Evolutionary conservation across 352 stramenopile species (phyloP), one percentile per base, ranked within the genome.

Genomic region (Salisapilia sapeloensis): DNA sequence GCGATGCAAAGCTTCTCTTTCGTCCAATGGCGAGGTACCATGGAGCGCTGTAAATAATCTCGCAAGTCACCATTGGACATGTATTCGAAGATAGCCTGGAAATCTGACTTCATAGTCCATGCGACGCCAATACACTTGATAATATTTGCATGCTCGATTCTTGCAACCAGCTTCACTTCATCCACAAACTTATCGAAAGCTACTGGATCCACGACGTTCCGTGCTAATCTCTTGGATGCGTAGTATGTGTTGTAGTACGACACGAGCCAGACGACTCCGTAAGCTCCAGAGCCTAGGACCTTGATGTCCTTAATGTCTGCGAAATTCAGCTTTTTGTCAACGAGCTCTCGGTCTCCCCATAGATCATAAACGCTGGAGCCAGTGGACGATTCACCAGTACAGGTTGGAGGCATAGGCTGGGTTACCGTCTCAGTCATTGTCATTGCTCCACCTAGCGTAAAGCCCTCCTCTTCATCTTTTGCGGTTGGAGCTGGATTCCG

Each of bases 261-360:
- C 5, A 33, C 53, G 10, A 59, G 41, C 53, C 48, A 59, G 14
- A 63, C 48, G 30, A 56, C 48, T 9, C 48, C 53, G 23, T 44
- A 56, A 13, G 29, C 38, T 24, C 38, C 38, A n/a, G 29, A 33
- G 14, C 29, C 38, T 17, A 53, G 35, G 14, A 35, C 22, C 13
- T 16, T 19, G 8, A 49, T 23, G 12, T 49, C 29, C n/a, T 38
- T 29, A 25, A 37, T 16, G 46, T 44, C 7, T n/a, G n/a, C n/a
- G n/a, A n/a, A n/a, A n/a, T n/a, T n/a, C n/a, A n/a, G n/a, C n/a
- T n/a, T n/a, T n/a, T n/a, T n/a, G n/a, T n/a, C n/a, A n/a, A n/a
- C n/a, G n/a, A n/a, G n/a, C n/a, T n/a, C n/a, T n/a, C n/a, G n/a
- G n/a, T n/a, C n/a, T n/a, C n/a, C n/a, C n/a, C n/a, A n/a, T n/a